Conservation (phyloP, 2,329 filamentous ascomycete genomes). For the Botrytis cinerea region DNA sequence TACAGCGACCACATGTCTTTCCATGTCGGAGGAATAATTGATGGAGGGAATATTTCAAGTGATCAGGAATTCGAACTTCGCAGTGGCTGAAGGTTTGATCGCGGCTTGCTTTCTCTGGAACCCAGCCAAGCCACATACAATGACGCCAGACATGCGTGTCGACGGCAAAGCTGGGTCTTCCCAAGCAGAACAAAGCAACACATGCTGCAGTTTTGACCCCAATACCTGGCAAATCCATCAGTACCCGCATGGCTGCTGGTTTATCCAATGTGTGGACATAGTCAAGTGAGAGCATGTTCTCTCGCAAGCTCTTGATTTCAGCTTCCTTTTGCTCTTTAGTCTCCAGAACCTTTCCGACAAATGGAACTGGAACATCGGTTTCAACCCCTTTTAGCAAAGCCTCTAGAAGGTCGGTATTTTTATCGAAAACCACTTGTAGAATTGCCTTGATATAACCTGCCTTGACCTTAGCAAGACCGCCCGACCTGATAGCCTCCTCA, state of each 20-base stretch:
- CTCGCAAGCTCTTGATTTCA: conserved; percentile 58
- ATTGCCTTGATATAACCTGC: conserved; percentile 72
- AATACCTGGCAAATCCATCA: conserved; percentile 54
- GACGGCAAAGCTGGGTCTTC: conserved; percentile 56
- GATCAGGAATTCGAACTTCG: conserved; percentile 53
- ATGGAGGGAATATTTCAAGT: conserved; percentile 58
- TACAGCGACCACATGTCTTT: conserved; percentile 51
- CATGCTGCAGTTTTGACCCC: conserved; percentile 60
- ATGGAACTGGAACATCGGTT: conserved; percentile 46
- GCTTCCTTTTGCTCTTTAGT: conserved; percentile 53
- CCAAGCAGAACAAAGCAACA: conserved; percentile 57
- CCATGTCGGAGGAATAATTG: conserved; percentile 58
- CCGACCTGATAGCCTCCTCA: conserved; percentile 67
- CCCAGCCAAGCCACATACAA: conserved; percentile 56
- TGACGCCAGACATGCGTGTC: conserved; percentile 59
- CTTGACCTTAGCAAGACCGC: conserved; percentile 72
- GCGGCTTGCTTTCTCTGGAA: conserved; percentile 51
- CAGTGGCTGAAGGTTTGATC: conserved; percentile 55
- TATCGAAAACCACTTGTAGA: conserved; percentile 69
- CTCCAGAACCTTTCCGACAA: conserved; percentile 47
- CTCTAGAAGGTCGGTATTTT: conserved; percentile 59
- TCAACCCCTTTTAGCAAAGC: conserved; percentile 49
- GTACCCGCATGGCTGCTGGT: conserved; percentile 52
- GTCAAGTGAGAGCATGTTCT: conserved; percentile 59
- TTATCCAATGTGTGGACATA: conserved; percentile 50